Evolutionary conservation across 1,284 basidiomycete genomes (phyloP), one percentile per base, ranked within the genome.

Genomic region (Ceratobasidium sp.): DNA sequence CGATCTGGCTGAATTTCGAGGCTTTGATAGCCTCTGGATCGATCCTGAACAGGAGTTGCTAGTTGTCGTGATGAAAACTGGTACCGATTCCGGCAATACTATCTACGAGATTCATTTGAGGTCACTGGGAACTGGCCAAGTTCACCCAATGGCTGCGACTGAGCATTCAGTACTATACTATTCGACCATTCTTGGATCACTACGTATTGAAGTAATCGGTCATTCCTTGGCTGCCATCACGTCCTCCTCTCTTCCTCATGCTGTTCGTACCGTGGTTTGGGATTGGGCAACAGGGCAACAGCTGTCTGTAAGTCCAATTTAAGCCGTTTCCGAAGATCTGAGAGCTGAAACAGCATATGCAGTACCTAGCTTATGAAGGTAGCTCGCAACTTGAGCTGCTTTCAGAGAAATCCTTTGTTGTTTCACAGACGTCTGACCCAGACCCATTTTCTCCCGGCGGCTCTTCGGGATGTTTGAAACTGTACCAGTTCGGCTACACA

Each of bases 41-140:
- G 62, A 65, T n/a, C 62, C 62, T 30, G 62, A 65, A 3, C 62
- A 65, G 32, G 50, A 65, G 14, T 23, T 65, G 14, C 50, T 65
- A 9, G 62, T 65, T 21, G 23, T 34, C 18, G 21, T 65, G 23
- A 48, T 36, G 36, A n/a, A 26, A 16, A n/a, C 32, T 23, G 21
- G 41, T 16, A 8, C 16, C 12, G n/a, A 46, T 46, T n/a, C 59
- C 9, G 2, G 26, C 5, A 48, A 16, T 3, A 21, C 30, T 9
- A 23, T 46, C 18, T 62, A 21, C 21, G 52, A 65, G 36, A 16
- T 65, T 39, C 48, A 65, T 14, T 50, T 65, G 30, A 48, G 62
- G 50, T 50, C 62, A 41, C 53, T 65, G 62, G 21, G 12, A 12
- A 43, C 62, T 4, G 41, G 28, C 39, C 32, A 53, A 12, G 4